Evolutionary conservation across 2,329 filamentous ascomycete species (phyloP).

Genomic region (Curvularia sp.): DNA sequence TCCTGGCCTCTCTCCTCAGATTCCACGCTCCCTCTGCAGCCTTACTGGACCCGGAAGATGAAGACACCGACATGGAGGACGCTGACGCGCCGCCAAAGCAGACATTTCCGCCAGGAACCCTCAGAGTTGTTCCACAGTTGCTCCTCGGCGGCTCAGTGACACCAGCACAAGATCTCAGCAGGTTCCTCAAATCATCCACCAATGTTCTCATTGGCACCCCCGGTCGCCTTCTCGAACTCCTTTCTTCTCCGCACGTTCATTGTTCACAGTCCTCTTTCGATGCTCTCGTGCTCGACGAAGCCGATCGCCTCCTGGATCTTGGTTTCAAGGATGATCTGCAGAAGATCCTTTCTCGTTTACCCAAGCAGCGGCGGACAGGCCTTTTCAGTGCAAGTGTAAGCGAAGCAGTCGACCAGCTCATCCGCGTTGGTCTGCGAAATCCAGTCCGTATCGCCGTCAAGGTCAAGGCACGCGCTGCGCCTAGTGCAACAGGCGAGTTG

Average conservation of each 20-base stretch:
- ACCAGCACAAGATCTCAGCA: conserved; percentile 82
- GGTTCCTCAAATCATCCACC: conserved; percentile 81
- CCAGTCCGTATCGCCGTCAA: conserved; percentile 95
- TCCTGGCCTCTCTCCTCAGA: conserved; percentile 75
- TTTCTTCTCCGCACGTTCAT: conserved; percentile 86
- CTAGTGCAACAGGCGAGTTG: conserved; percentile 53
- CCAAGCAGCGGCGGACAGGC: conserved; percentile 91
- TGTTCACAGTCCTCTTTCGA: conserved; percentile 90
- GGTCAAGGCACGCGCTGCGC: conserved; percentile 66
- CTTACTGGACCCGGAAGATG: conserved; percentile 61
- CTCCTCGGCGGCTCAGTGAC: conserved; percentile 83
- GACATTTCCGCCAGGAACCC: conserved; percentile 56
- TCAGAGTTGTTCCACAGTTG: conserved; percentile 75
- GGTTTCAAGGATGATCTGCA: conserved; percentile 93
- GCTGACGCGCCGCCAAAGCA: conserved; percentile 48
- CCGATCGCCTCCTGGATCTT: conserved; percentile 87
- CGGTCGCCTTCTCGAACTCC: conserved; percentile 84
- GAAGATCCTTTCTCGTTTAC: conserved; percentile 80
- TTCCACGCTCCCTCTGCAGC: conserved; percentile 84
- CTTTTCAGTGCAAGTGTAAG: conserved; percentile 96
- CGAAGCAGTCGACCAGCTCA: conserved; percentile 91
- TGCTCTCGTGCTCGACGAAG: conserved; percentile 90
- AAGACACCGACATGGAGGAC: conserved; percentile 52
- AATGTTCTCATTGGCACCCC: conserved; percentile 92
- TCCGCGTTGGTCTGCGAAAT: conserved; percentile 89